These are phyloP conservation scores for Phytophthora citrophthora DNA, from an alignment of 352 stramenopile genomes.

Conservation along the genomic window DNA sequence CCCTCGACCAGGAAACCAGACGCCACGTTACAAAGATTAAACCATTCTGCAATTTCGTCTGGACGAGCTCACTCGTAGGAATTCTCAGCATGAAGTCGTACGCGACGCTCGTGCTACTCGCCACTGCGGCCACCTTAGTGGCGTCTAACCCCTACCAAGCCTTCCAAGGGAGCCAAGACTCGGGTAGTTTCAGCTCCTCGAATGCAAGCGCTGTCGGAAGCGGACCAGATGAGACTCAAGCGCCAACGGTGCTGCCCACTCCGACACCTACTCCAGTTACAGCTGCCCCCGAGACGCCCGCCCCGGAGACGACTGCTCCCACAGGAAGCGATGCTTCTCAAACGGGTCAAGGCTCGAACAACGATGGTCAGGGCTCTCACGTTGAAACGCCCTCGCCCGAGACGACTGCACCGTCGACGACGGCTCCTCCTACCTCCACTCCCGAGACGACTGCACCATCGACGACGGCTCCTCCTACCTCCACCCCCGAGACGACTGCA, in stretches of 20 bases:
- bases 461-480: too few relatives aligned
- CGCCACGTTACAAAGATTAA: not conserved
- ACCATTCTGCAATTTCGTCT: slow-evolving; percentile 15
- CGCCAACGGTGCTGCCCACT: slow-evolving; percentile 14
- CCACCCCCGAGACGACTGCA: not conserved
- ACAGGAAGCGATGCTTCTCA: not conserved
- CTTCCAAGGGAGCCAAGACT: slow-evolving; percentile 3
- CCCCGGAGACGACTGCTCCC: slow-evolving; percentile 3
- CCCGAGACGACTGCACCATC: too few relatives aligned
- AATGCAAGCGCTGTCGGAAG: slow-evolving; percentile 13
- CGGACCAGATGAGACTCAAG: not conserved
- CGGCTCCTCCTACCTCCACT: too few relatives aligned
- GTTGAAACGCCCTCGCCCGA: too few relatives aligned
- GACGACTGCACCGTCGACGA: too few relatives aligned
- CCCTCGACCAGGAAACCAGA: not conserved
- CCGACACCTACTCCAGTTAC: slow-evolving; percentile 19
- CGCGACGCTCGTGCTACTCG: slow-evolving; percentile 9
- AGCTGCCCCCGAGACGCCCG: not conserved
- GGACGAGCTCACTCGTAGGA: too few relatives aligned
- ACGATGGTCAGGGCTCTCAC: too few relatives aligned
- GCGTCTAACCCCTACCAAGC: slow-evolving; percentile 8
- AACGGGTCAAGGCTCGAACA: not conserved
- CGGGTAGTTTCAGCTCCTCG: slow-evolving; percentile 4
- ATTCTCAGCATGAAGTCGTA: slow-evolving; percentile 19
- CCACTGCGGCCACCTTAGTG: slow-evolving; percentile 8